Evolutionary conservation across 2,329 filamentous ascomycete genomes (phyloP).

Genomic region (Thelonectria rubi): DNA sequence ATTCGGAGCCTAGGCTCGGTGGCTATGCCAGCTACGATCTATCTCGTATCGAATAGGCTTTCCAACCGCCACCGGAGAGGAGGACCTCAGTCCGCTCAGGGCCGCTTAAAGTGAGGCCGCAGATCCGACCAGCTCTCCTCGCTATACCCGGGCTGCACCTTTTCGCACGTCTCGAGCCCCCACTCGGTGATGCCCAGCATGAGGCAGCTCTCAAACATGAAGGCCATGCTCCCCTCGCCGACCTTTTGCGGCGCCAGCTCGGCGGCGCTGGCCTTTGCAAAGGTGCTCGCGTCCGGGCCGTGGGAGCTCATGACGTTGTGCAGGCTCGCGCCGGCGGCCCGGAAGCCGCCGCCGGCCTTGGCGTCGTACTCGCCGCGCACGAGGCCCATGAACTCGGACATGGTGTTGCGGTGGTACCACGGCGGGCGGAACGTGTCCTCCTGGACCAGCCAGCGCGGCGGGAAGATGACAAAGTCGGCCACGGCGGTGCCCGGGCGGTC

Average conservation of each 20-base stretch:
- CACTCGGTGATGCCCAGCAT: conserved; percentile 79
- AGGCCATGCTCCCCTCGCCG: conserved; percentile 69
- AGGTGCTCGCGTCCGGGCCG: conserved; percentile 66
- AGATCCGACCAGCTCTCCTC: conserved; percentile 74
- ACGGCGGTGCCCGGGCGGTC: conserved; percentile 69
- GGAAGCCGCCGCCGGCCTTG: conserved; percentile 66
- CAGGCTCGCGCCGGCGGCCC: conserved; percentile 65
- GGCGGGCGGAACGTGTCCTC: conserved; percentile 77
- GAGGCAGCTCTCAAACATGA: conserved; percentile 75
- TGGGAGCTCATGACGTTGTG: conserved; percentile 78
- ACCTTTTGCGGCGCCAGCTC: conserved; percentile 66
- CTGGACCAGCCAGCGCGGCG: conserved; percentile 74
- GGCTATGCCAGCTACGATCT: background rate
- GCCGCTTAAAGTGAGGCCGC: conserved; percentile 34
- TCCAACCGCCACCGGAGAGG: background rate
- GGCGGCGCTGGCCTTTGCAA: conserved; percentile 64
- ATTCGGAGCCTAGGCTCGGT: background rate
- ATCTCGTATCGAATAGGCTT: background rate
- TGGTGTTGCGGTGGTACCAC: conserved; percentile 77
- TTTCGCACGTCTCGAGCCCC: conserved; percentile 68
- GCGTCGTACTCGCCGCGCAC: conserved; percentile 68
- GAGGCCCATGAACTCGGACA: conserved; percentile 72
- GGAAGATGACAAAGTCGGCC: conserved; percentile 79
- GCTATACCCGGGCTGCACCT: conserved; percentile 73
- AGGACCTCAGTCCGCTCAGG: background rate